These are phyloP conservation scores for Microdochium trichocladiopsis DNA, from an alignment of 2,329 filamentous ascomycete genomes.

Conservation along the genomic window DNA sequence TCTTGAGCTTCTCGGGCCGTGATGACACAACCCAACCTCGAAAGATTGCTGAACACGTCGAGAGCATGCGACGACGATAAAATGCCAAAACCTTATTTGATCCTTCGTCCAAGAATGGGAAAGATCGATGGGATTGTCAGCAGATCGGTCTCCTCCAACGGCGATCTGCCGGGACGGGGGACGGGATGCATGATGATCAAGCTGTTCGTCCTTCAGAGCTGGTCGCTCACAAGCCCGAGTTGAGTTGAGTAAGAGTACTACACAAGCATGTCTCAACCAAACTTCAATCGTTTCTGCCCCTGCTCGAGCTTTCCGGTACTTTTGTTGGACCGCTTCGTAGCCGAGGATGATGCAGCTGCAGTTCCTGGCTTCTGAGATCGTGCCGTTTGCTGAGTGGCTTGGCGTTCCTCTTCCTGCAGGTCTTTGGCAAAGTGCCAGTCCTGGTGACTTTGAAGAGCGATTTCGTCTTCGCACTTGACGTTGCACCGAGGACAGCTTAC, in stretches of 20 bases:
- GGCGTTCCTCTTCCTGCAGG: slow-evolving; percentile 59
- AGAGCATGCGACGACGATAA: too few relatives aligned
- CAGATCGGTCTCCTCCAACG: neutral
- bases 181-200: too few relatives aligned
- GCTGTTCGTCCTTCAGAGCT: too few relatives aligned
- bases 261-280: slow-evolving; percentile 37
- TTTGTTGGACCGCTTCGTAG: neutral
- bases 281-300: slow-evolving; percentile 54
- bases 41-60: too few relatives aligned
- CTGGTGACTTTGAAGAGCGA: slow-evolving; percentile 65
- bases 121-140: neutral
- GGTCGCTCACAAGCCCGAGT: too few relatives aligned
- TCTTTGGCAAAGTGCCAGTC: slow-evolving; percentile 96
- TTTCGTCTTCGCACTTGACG: slow-evolving; percentile 46
- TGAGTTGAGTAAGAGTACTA: neutral
- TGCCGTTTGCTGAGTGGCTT: slow-evolving; percentile 5
- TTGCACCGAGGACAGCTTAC: slow-evolving; percentile 58
- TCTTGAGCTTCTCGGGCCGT: too few relatives aligned
- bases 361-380: slow-evolving; percentile 22
- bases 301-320: slow-evolving; percentile 40
- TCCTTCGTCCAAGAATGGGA: neutral
- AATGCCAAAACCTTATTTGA: neutral
- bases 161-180: too few relatives aligned
- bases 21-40: too few relatives aligned
- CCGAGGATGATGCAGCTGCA: slow-evolving; percentile 27